phyloP scores from a whole-genome alignment of 352 stramenopile genomes.

The Globisporangium okanoganense region DNA sequence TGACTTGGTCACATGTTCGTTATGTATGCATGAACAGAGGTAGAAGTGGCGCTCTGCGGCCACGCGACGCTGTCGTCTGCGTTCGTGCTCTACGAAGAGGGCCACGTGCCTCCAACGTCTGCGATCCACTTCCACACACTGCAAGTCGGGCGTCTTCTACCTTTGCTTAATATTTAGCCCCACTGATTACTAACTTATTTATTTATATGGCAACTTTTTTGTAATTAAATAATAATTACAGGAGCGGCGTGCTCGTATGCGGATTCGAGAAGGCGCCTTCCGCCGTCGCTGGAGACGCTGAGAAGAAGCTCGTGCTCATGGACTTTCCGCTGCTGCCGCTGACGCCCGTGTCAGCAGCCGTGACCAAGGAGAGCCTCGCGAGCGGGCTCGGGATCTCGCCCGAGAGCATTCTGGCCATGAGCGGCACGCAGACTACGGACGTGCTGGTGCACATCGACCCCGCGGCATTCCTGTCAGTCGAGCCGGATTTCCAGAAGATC shows the following conservation, averaged over 20 bases:
- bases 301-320: conserved; percentile 48
- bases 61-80: conserved; percentile 90
- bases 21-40: conserved; percentile 12
- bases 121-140: conserved; percentile 73
- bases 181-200: too few relatives aligned
- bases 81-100: conserved; percentile 65
- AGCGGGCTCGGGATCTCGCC: conserved; percentile 13
- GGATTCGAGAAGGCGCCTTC: conserved; percentile 16
- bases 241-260: conserved; percentile 45
- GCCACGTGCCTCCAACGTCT: conserved; percentile 24
- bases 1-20: too few relatives aligned
- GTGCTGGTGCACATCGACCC: conserved; percentile 28
- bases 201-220: background rate
- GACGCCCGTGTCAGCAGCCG: background rate
- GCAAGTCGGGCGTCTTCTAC: too few relatives aligned
- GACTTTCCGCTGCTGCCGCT: conserved; percentile 45
- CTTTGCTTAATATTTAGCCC: too few relatives aligned
- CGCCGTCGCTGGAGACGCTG: conserved; percentile 8
- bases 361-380: conserved; percentile 17
- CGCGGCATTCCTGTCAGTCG: conserved; percentile 13
- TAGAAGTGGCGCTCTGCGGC: conserved; percentile 88
- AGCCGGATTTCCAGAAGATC: conserved; percentile 27
- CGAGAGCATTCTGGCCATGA: conserved; percentile 16
- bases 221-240: conserved; percentile 7
- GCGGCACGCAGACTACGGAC: conserved; percentile 14